Conservation (phyloP, 345 rosid genomes). For the Crucihimalaya himalaica region DNA sequence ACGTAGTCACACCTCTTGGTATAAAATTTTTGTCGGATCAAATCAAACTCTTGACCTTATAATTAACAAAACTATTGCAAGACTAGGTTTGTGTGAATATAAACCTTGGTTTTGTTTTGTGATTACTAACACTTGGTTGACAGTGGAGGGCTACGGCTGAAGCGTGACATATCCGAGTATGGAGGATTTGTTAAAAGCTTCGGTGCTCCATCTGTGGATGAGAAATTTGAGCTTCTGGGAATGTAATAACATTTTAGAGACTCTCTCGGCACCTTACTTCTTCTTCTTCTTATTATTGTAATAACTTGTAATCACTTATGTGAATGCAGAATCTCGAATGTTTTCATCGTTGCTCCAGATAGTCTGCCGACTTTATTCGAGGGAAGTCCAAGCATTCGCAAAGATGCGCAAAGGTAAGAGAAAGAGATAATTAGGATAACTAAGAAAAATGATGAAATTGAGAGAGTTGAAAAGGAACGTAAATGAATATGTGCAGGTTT, state of each 20-base stretch:
- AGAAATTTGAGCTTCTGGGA: constrained; percentile 91
- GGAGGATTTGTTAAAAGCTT: constrained; percentile 85
- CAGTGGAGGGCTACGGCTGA: constrained; percentile 96
- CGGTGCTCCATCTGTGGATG: constrained; percentile 87
- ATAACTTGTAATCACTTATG: background rate
- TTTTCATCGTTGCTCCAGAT: constrained; percentile 94
- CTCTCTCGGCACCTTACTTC: background rate
- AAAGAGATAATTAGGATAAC: background rate
- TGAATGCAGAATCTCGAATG: constrained; percentile 82
- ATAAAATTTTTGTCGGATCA: background rate
- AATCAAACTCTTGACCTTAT: background rate
- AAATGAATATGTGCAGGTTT: constrained; percentile 56
- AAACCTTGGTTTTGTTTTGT: constrained; percentile 4
- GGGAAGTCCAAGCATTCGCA: constrained; percentile 92
- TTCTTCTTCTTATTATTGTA: background rate
- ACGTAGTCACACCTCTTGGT: constrained; percentile 3
- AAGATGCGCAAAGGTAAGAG: constrained; percentile 80
- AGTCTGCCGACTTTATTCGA: constrained; percentile 89
- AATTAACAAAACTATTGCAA: background rate
- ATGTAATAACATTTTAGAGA: constrained; percentile 56
- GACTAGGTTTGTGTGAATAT: constrained; percentile 1
- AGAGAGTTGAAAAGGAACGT: background rate
- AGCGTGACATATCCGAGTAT: constrained; percentile 94
- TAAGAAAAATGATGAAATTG: background rate
- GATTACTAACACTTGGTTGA: constrained; percentile 24